These are phyloP conservation scores for Arabis alpina DNA, from an alignment of 345 rosid genomes.

Conservation along the genomic window DNA sequence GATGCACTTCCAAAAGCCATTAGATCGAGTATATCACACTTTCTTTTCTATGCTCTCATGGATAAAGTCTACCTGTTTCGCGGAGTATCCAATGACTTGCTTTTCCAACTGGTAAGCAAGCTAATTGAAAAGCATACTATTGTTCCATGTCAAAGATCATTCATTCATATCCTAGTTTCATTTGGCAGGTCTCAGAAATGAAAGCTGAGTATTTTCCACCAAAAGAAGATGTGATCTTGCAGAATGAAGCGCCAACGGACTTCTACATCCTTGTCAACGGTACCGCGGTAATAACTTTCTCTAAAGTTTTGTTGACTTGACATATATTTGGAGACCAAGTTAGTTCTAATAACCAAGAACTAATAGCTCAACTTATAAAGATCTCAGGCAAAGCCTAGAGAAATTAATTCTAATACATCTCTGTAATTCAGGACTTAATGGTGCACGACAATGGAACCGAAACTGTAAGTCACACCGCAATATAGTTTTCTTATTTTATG, in stretches of 20 bases:
- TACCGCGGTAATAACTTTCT: conserved; percentile 58
- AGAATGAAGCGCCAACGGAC: conserved; percentile 86
- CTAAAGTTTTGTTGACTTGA: neutral
- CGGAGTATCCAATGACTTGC: conserved; percentile 73
- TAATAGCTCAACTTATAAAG: too few relatives aligned
- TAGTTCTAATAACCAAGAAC: neutral
- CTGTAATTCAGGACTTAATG: conserved; percentile 56
- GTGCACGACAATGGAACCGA: conserved; percentile 55
- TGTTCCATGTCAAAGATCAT: conserved; percentile 7
- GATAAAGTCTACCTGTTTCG: conserved; percentile 72
- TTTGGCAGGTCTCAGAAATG: conserved; percentile 74
- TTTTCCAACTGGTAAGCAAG: conserved; percentile 70
- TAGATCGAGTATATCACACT: conserved; percentile 69
- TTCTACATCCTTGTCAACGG: conserved; percentile 76
- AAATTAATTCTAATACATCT: neutral
- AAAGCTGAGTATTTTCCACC: conserved; percentile 88
- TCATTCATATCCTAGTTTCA: neutral
- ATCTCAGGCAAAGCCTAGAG: too few relatives aligned
- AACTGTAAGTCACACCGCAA: conserved; percentile 46
- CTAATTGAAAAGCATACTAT: conserved; percentile 9
- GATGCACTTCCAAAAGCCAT: conserved; percentile 85
- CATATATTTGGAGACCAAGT: neutral
- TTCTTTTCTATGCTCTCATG: conserved; percentile 66
- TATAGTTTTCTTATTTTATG: neutral
- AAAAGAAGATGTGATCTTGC: conserved; percentile 81